Percentiles rank a stretch among this genome's conserved stretches.
Conservation (phyloP, 176 grass and related monocot species). For the Chrysopogon serrulatus region DNA sequence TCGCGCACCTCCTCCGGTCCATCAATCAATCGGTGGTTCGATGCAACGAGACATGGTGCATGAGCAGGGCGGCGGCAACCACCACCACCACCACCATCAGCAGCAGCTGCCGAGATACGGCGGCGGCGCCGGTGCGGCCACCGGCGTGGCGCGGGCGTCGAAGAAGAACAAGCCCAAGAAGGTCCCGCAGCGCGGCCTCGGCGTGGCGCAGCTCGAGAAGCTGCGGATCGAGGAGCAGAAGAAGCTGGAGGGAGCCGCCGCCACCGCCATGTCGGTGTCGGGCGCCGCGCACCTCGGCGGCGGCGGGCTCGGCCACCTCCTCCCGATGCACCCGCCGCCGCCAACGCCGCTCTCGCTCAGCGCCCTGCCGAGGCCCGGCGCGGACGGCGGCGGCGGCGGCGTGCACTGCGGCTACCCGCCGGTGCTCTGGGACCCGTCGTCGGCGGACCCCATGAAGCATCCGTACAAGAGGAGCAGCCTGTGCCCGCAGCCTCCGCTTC, state of each 20-base stretch:
- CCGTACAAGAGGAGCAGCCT: constrained; percentile 37
- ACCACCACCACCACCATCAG: not conserved
- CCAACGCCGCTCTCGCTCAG: constrained; percentile 6
- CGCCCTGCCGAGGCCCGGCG: constrained; percentile 18
- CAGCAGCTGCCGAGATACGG: constrained; percentile 39
- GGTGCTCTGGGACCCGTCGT: constrained; percentile 32
- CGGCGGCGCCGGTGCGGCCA: not conserved
- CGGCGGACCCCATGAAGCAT: constrained; percentile 21
- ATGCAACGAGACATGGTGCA: constrained; percentile 52
- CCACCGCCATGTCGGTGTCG: not conserved
- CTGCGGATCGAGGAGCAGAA: constrained; percentile 80
- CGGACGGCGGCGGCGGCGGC: constrained; percentile 7
- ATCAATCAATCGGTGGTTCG: not conserved
- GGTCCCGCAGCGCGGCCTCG: constrained; percentile 70
- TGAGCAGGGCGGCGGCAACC: constrained; percentile 11
- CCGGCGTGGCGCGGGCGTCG: constrained; percentile 41
- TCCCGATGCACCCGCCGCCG: constrained; percentile 12
- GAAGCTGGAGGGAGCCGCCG: constrained; percentile 33
- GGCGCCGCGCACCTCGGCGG: not conserved
- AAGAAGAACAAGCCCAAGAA: constrained; percentile 73
- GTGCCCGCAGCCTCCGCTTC: constrained; percentile 21
- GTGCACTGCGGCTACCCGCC: constrained; percentile 19
- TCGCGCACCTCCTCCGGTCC: not conserved
- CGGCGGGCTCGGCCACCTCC: constrained; percentile 23
- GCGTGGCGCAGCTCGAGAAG: constrained; percentile 88